Conservation (phyloP, 2,329 filamentous ascomycete genomes). For the Didymellaceae sp. region DNA sequence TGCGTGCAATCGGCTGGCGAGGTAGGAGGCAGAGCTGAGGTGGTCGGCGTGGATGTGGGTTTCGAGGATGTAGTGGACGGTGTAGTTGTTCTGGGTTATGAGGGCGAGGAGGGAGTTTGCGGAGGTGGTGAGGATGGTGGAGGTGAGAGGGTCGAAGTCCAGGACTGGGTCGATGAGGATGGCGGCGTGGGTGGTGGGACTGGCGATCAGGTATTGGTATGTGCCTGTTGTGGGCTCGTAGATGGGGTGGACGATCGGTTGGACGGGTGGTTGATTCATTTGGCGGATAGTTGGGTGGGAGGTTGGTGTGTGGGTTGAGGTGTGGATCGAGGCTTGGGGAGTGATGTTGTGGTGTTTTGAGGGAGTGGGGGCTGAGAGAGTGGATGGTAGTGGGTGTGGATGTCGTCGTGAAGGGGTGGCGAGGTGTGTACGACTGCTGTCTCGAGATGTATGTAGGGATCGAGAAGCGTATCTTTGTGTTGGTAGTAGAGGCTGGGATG, state of each 20-base stretch:
- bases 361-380: no score
- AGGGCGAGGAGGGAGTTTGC: slow-evolving; percentile 61
- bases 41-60: slow-evolving; percentile 70
- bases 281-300: background rate
- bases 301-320: no score
- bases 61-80: slow-evolving; percentile 62
- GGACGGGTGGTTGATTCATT: slow-evolving; percentile 1
- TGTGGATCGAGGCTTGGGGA: no score
- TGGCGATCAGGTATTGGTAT: slow-evolving; percentile 67
- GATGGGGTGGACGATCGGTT: slow-evolving; percentile 27
- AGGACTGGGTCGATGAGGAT: slow-evolving; percentile 69
- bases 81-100: slow-evolving; percentile 56
- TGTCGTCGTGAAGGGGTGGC: no score
- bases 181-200: slow-evolving; percentile 56
- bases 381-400: no score
- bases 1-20: no score
- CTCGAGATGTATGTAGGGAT: no score
- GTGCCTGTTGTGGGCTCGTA: slow-evolving; percentile 57
- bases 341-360: no score
- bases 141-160: slow-evolving; percentile 59
- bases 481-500: no score
- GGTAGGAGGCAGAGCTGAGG: slow-evolving; percentile 64
- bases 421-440: no score
- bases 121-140: slow-evolving; percentile 56
- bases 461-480: no score